Evolutionary conservation across 2,329 filamentous ascomycete species (phyloP).

Genomic region (Stromatinia cepivora): DNA sequence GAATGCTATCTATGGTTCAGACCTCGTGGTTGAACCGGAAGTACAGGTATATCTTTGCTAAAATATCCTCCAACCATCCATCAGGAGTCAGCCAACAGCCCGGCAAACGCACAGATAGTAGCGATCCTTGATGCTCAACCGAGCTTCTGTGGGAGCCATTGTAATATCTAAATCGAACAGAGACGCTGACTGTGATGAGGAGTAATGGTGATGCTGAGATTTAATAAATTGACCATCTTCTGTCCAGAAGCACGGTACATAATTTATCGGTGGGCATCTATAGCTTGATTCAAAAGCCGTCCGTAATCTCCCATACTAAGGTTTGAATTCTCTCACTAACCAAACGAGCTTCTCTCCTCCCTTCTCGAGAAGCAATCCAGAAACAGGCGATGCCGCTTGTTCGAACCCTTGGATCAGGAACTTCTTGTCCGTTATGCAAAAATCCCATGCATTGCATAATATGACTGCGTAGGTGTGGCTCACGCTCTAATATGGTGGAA

Average conservation of each 20-base stretch:
- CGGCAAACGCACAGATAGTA: no score
- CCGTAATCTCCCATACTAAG: background rate
- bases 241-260: no score
- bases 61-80: no score
- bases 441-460: background rate
- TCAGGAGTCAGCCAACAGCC: no score
- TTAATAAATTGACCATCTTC: background rate
- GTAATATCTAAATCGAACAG: no score
- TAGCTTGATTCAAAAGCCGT: background rate
- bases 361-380: background rate
- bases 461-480: background rate
- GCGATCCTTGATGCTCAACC: no score
- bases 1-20: no score
- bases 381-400: slow-evolving; percentile 6
- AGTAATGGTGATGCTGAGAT: no score
- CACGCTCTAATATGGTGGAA: background rate
- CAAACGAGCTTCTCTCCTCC: background rate
- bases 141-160: no score
- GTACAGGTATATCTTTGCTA: no score
- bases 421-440: slow-evolving; percentile 2
- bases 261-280: background rate
- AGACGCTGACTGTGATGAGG: no score
- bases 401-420: slow-evolving; percentile 1
- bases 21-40: no score
- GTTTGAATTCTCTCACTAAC: background rate